Evolutionary conservation across 192 early-diverging fungal species (phyloP), one percentile per base, ranked within the genome.

Genomic region (Geosiphon pyriformis): DNA sequence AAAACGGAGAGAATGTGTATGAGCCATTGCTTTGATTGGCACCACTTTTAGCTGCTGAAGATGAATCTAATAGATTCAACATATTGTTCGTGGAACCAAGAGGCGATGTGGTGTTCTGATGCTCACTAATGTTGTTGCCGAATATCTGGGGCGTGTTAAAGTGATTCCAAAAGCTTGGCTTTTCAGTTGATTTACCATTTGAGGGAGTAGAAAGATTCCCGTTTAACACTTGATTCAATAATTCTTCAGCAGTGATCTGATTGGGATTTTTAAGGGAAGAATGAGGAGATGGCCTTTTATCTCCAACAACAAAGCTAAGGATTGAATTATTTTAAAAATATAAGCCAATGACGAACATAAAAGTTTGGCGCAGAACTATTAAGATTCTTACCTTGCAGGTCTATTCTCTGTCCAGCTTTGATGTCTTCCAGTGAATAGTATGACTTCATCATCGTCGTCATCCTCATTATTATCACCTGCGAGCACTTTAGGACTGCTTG

Each of bases 381-480:
- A 42, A 10, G 37, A 42, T 42, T 10, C 15, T 10, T 42, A 42
- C 37, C 37, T 42, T 6, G 37, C 7, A 42, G 6, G 6, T 10
- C 15, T 6, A 42, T 42, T 6, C 15, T 42, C 37, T 42, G 6
- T 42, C 15, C 37, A 6, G 37, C 15, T 42, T 42, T 42, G 6
- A 52, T 64, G 65, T 42, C 77, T 59, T 15, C 77, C 77, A 10
- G 57, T 73, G 58, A 79, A 79, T 52, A 79, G 55, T 7, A 79
- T 74, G 10, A 79, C 74, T 61, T 79, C 77, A n/a, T 75, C 76
- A 18, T 69, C 73, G 4, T 77, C 75, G 10, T 70, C 71, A 23
- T 72, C 71, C 4, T 71, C 23, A 0, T 7, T 18, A 42, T 23
- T 17, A 47, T 56, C 54, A 31, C 18, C 49, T 23, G 7, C 52